Percentiles rank a stretch among this genome's conserved stretches.
Conservation (phyloP, 2,329 filamentous ascomycete species). For the Leptographium radiaticola region DNA sequence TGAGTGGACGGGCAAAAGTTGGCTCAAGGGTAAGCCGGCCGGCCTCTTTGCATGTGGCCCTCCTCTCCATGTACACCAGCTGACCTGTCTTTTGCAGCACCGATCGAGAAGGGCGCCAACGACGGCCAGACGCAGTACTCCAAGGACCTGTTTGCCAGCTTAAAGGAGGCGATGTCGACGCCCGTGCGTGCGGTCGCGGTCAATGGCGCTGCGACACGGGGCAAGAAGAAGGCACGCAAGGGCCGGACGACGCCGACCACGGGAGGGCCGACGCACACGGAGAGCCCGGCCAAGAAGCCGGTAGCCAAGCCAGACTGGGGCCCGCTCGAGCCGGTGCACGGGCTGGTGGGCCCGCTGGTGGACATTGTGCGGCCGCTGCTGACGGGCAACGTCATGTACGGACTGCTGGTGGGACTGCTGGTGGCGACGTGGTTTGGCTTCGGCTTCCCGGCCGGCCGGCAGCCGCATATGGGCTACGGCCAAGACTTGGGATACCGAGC, state of each 20-base stretch:
- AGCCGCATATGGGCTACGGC: conserved; percentile 23
- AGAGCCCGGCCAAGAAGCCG: conserved; percentile 19
- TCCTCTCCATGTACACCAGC: not conserved
- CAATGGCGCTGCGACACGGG: conserved; percentile 28
- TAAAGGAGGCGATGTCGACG: conserved; percentile 60
- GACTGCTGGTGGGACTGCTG: conserved; percentile 59
- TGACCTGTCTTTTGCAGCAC: conserved; percentile 39
- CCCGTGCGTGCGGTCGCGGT: conserved; percentile 39
- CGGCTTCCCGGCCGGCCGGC: conserved; percentile 29
- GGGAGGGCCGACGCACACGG: conserved; percentile 23
- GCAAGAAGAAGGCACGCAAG: conserved; percentile 48
- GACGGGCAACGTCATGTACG: conserved; percentile 65
- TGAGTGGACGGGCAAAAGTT: conserved; percentile 96
- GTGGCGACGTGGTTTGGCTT: conserved; percentile 63
- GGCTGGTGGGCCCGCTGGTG: conserved; percentile 53
- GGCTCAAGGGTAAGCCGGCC: conserved; percentile 64
- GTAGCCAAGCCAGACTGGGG: conserved; percentile 52
- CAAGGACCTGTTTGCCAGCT: conserved; percentile 61
- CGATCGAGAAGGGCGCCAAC: conserved; percentile 90
- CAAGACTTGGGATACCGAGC: conserved; percentile 21
- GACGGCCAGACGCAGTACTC: conserved; percentile 79
- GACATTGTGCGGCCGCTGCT: conserved; percentile 60
- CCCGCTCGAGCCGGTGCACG: conserved; percentile 62
- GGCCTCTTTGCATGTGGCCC: not conserved
- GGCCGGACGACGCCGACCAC: conserved; percentile 31